Percentiles rank a stretch among this genome's conserved stretches.
Evolutionary conservation across 345 rosid genomes (phyloP).

Genomic region (Pistacia integerrima): DNA sequence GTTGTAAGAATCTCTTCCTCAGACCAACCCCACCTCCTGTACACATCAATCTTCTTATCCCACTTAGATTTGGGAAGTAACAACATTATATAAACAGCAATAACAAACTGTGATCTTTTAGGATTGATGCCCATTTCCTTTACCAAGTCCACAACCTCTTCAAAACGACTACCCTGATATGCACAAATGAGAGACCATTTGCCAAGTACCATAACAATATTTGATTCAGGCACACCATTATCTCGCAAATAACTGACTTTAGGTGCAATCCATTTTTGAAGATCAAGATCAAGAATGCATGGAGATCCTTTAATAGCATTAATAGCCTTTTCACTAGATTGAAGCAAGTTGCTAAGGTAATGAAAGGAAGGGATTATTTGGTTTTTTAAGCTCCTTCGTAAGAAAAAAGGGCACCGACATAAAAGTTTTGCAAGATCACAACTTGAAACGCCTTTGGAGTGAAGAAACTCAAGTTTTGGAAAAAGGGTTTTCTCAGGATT

Average conservation of each 20-base stretch:
- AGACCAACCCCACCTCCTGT: conserved; percentile 38
- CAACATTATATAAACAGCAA: conserved; percentile 5
- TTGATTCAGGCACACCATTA: conserved; percentile 19
- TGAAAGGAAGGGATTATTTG: conserved; percentile 12
- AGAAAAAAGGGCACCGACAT: neutral
- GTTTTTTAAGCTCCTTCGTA: conserved; percentile 5
- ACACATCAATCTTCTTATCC: conserved; percentile 26
- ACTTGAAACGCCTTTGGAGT: conserved; percentile 21
- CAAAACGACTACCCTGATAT: neutral
- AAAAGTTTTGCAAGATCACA: conserved; percentile 14
- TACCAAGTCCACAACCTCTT: conserved; percentile 22
- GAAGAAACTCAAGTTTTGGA: conserved; percentile 31
- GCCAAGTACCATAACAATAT: neutral
- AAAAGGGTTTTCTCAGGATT: conserved; percentile 22
- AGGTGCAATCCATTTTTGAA: neutral
- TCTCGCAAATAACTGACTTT: conserved; percentile 7
- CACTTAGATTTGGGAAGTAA: neutral
- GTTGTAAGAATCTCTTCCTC: conserved; percentile 24
- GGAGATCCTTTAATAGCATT: too few species aligned
- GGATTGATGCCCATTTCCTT: conserved; percentile 33
- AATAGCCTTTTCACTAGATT: conserved; percentile 7
- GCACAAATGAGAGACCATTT: neutral
- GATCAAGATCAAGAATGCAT: neutral
- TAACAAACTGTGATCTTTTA: conserved; percentile 3
- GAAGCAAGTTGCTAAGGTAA: conserved; percentile 12